phyloP scores from a whole-genome alignment of 1,284 basidiomycete species.

The Cutaneotrichosporon sp. region DNA sequence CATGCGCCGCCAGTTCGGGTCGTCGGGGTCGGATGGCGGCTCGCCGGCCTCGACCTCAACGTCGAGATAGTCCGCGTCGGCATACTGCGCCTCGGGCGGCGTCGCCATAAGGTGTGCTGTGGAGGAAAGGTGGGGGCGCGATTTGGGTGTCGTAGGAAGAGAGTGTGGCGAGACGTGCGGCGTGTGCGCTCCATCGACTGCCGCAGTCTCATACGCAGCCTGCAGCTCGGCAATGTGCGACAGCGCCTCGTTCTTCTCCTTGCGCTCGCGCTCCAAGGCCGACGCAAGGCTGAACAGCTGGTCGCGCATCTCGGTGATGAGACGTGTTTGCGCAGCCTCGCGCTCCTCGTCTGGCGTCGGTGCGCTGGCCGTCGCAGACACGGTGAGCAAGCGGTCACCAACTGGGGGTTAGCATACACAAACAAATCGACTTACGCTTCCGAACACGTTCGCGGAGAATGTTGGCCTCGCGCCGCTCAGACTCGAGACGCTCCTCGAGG shows the following conservation, averaged over 20 bases:
- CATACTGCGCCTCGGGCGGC: slow-evolving; percentile 10
- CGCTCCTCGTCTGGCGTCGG: slow-evolving; percentile 10
- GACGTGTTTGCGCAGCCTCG: slow-evolving; percentile 21
- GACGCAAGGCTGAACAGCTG: slow-evolving; percentile 38
- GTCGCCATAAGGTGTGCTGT: slow-evolving; percentile 1
- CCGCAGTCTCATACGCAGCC: slow-evolving; percentile 8
- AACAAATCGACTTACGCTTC: slow-evolving; percentile 31
- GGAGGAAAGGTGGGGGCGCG: slow-evolving; percentile 7
- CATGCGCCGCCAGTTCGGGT: slow-evolving; percentile 30
- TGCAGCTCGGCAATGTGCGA: slow-evolving; percentile 20
- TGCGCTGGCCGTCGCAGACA: slow-evolving; percentile 18
- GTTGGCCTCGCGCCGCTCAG: slow-evolving; percentile 31
- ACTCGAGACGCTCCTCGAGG: slow-evolving; percentile 35
- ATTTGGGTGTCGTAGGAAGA: slow-evolving; percentile 17
- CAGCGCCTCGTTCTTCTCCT: slow-evolving; percentile 26
- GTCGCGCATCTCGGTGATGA: slow-evolving; percentile 36
- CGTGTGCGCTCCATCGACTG: slow-evolving; percentile 3
- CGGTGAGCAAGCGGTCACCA: slow-evolving; percentile 28
- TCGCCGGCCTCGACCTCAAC: slow-evolving; percentile 5
- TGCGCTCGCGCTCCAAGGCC: slow-evolving; percentile 32
- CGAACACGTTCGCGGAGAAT: slow-evolving; percentile 36
- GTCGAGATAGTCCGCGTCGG: slow-evolving; percentile 13
- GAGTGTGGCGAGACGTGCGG: slow-evolving; percentile 12
- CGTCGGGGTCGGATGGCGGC: slow-evolving; percentile 3
- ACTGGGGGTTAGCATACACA: slow-evolving; percentile 13